phyloP scores from a whole-genome alignment of 2,329 filamentous ascomycete genomes.

The Aspergillus glaucus region DNA sequence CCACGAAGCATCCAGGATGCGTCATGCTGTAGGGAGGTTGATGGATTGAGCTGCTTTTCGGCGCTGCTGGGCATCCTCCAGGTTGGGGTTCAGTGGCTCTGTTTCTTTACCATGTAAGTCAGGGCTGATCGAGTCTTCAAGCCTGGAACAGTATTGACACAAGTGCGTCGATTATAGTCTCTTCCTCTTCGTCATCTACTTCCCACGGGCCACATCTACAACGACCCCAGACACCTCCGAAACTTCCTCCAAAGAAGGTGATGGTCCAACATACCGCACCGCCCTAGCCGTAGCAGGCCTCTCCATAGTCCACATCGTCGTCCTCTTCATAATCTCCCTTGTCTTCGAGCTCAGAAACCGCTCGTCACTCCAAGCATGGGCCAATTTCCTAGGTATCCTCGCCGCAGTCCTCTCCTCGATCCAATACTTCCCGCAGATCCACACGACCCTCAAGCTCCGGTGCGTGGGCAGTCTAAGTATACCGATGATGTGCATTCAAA shows the following conservation, averaged over 20 bases:
- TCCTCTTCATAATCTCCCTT: constrained; percentile 58
- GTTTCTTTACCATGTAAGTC: constrained; percentile 82
- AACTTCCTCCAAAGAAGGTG: constrained; percentile 40
- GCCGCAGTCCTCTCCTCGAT: constrained; percentile 72
- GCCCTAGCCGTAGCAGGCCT: constrained; percentile 67
- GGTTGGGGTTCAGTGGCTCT: constrained; percentile 84
- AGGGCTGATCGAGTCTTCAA: neutral
- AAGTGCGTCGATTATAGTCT: constrained; percentile 52
- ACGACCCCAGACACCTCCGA: constrained; percentile 21
- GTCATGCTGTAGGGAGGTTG: constrained; percentile 76
- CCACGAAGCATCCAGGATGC: constrained; percentile 79
- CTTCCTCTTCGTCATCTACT: constrained; percentile 90
- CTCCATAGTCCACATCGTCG: constrained; percentile 69
- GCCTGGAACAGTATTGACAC: neutral
- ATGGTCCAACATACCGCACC: constrained; percentile 66
- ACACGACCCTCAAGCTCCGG: constrained; percentile 78
- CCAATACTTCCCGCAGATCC: constrained; percentile 94
- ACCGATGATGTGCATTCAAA: constrained; percentile 97
- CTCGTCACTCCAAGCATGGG: constrained; percentile 65
- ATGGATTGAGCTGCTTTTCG: constrained; percentile 73
- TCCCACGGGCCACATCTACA: constrained; percentile 55
- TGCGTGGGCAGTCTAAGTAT: constrained; percentile 89
- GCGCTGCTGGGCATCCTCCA: constrained; percentile 84
- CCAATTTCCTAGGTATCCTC: constrained; percentile 75
- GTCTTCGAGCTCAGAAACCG: constrained; percentile 61